Evolutionary conservation across 169 alveolate species (phyloP).

Genomic region (Babesia bovis): DNA sequence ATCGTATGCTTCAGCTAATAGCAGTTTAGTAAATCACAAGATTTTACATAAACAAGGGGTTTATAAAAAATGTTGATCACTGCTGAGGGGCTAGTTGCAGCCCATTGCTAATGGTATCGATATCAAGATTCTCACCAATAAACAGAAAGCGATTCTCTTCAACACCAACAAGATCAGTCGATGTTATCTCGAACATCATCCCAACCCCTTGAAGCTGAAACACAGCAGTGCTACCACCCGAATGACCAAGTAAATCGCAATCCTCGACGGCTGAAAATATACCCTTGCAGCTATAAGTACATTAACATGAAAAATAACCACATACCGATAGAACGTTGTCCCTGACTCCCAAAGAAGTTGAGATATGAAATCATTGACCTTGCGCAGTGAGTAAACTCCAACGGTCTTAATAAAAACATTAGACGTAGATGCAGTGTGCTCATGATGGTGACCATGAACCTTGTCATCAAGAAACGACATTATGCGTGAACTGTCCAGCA

Average conservation of each 20-base stretch:
- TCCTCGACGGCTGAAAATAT: conserved; percentile 59
- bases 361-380: conserved; percentile 44
- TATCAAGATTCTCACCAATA: conserved; percentile 32
- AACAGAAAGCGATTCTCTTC: conserved; percentile 60
- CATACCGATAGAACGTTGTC: conserved; percentile 38
- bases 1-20: no score
- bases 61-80: no score
- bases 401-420: conserved; percentile 27
- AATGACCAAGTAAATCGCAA: conserved; percentile 2
- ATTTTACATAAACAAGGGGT: no score
- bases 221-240: conserved; percentile 17
- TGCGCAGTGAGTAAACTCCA: conserved; percentile 29
- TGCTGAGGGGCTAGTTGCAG: not conserved
- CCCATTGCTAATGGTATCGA: not conserved
- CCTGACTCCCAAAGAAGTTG: conserved; percentile 57
- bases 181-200: conserved; percentile 65
- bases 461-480: conserved; percentile 11
- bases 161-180: conserved; percentile 29
- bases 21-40: no score
- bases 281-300: conserved; percentile 69
- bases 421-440: not conserved
- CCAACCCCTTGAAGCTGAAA: conserved; percentile 77
- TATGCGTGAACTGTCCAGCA: conserved; percentile 42
- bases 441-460: conserved; percentile 15
- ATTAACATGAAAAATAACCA: not conserved